Conservation (phyloP, 305 asterid genomes). For the Ilex paraguariensis region DNA sequence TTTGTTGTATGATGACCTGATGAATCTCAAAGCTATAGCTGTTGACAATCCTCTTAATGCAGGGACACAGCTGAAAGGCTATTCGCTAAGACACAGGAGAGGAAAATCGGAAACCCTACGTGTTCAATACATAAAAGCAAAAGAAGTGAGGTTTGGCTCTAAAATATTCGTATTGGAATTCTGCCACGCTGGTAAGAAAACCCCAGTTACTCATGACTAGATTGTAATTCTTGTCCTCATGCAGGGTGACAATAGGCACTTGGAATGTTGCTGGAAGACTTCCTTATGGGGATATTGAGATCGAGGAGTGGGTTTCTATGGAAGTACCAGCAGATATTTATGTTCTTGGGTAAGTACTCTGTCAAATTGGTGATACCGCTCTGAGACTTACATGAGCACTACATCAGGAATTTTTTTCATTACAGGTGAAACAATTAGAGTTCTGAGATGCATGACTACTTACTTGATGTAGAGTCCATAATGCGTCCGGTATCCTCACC, state of each 20-base stretch:
- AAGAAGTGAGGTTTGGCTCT: constrained; percentile 87
- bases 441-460: too few species aligned
- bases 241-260: constrained; percentile 76
- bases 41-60: constrained; percentile 22
- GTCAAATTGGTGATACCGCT: background rate
- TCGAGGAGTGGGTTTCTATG: constrained; percentile 82
- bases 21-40: constrained; percentile 2
- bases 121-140: constrained; percentile 66
- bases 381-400: too few species aligned
- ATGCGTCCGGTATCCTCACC: too few species aligned
- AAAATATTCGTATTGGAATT: constrained; percentile 13
- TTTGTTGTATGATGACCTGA: background rate
- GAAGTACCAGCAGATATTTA: constrained; percentile 81
- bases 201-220: too few species aligned
- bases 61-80: constrained; percentile 46
- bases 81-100: constrained; percentile 55
- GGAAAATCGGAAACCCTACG: constrained; percentile 92
- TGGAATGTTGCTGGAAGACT: constrained; percentile 90
- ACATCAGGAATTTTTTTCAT: too few species aligned
- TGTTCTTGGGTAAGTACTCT: constrained; percentile 61
- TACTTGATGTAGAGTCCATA: too few species aligned
- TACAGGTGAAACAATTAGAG: too few species aligned
- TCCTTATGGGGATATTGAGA: constrained; percentile 71
- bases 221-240: constrained; percentile 6
- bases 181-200: constrained; percentile 1